Base-by-base conservation (phyloP, 768 basidiomycete species). In the Austroboletus eburneus region DNA sequence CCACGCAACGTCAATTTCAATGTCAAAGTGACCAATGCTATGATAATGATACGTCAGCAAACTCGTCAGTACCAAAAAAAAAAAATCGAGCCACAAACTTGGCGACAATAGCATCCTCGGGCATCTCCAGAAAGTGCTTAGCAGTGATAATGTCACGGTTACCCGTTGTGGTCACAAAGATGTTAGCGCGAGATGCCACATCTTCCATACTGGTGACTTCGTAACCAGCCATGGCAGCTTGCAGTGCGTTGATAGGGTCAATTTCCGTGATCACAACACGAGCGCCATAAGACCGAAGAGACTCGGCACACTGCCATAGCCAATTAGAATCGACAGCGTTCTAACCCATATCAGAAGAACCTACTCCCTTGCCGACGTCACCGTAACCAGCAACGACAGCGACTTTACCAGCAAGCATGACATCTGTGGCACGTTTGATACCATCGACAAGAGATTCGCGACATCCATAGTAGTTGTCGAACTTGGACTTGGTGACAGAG, bases 401-500 rank as follows among this genome's bases (percentile, higher is more conserved):
- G 56, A 99, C 94, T 75, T 99, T 99, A 43, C 95, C 96, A 56
- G 96, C 96, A 68, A 99, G 84, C 96, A 99, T 99, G 68, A 99
- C 91, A 69, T 99, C 96, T 54, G 96, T 99, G 49, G 96, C 96
- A 64, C 96, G 93, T 82, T 99, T 99, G 76, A 99, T 97, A 59
- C 96, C 96, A 67, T 99, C 96, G 51, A 99, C 96, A 53, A 99
- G 89, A 25, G 96, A 99, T 72, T 99, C 96, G 64, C 96, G 91
- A 75, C 96, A 99, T 52, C 96, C 96, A 68, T 99, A 99, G 73
- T 91, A 87, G 75, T 92, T 91, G 73, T 94, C 88, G 67, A 99
- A 99, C 78, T 99, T 99, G 66, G 93, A 96, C 74, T 99, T 99
- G 56, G 96, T 99, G 64, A 99, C 96, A 5, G 95, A 96, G 75